Evolutionary conservation across 257 asterid species (phyloP).

Genomic region (Rhazya stricta): DNA sequence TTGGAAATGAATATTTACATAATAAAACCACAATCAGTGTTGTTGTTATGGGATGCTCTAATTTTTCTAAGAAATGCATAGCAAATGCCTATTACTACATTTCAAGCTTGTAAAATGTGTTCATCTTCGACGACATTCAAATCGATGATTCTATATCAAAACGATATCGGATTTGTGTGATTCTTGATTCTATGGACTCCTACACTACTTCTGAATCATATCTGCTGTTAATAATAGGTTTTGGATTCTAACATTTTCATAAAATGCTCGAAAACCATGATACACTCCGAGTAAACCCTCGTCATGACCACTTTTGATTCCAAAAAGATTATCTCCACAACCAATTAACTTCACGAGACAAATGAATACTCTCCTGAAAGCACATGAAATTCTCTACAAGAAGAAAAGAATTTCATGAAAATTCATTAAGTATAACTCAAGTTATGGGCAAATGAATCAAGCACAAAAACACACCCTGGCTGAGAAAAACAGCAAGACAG

Average conservation of each 20-base stretch:
- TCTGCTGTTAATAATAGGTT: neutral
- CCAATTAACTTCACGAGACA: neutral
- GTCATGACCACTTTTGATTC: constrained; percentile 43
- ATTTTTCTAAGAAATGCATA: neutral
- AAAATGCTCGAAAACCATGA: constrained; percentile 24
- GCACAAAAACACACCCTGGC: constrained; percentile 59
- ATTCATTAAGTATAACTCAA: constrained; percentile 23
- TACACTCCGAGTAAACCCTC: constrained; percentile 21
- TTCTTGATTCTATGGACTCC: constrained; percentile 31
- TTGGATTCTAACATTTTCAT: constrained; percentile 23
- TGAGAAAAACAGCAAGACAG: constrained; percentile 27
- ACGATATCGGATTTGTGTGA: constrained; percentile 21
- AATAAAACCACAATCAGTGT: neutral
- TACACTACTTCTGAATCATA: constrained; percentile 12
- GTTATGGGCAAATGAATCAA: constrained; percentile 35
- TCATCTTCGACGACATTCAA: constrained; percentile 46
- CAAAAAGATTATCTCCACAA: constrained; percentile 25
- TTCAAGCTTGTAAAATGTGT: constrained; percentile 30
- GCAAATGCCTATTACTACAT: neutral
- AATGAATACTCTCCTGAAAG: constrained; percentile 25
- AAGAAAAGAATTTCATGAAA: constrained; percentile 18
- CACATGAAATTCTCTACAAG: constrained; percentile 48
- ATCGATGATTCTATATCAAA: constrained; percentile 18
- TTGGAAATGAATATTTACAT: neutral
- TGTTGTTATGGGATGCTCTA: neutral